Base-by-base conservation (phyloP, 805 yeast genomes). In the Saccharomyces mikatae region DNA sequence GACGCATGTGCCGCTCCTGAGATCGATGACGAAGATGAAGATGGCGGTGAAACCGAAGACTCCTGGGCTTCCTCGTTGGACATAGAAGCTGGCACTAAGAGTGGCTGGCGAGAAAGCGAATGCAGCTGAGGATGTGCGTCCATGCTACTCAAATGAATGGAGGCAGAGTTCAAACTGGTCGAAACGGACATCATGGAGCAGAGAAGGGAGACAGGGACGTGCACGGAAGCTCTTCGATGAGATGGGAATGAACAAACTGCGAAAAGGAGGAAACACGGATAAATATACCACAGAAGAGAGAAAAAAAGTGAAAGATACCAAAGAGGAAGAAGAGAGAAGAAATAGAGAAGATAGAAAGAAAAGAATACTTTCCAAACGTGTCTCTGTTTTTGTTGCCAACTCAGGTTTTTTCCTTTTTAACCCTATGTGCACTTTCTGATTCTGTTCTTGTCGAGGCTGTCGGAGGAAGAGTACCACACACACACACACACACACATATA, bases 91-190 rank as follows among this genome's bases (percentile, higher is more conserved):
- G 36, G 13, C 17, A 13, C 5, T 6, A 17, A 13, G 13, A 8
- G 44, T 36, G 44, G 44, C 24, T 55, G 67, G 58, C 50, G 60
- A 22, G 56, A 57, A 55, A 54, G 62, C 48, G 60, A 41, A 47
- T 57, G 67, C 55, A 58, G 67, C 58, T 54, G 67, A 6, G 60
- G 66, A 53, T 53, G 62, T 9, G 56, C 56, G 17, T 53, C 53
- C 51, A 62, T 36, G 27, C 60, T 57, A 26, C 65, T 51, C 21
- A 63, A 53, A 36, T 57, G 53, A 27, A 56, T 54, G 27, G 59
- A 54, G 10, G 60, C 41, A 6, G 58, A 27, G 14, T 61, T 53
- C 9, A 56, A 57, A 5, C 58, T 56, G 13, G 60, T 55, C 8
- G 66, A 58, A 52, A 62, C 61, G 17, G 66, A 58, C 47, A 62